A percentile compares a stretch with the other conserved stretches of the same genome.
phyloP scores from a whole-genome alignment of 228 moss, liverwort and hornwort genomes.

The Sphagnum magellanicum region DNA sequence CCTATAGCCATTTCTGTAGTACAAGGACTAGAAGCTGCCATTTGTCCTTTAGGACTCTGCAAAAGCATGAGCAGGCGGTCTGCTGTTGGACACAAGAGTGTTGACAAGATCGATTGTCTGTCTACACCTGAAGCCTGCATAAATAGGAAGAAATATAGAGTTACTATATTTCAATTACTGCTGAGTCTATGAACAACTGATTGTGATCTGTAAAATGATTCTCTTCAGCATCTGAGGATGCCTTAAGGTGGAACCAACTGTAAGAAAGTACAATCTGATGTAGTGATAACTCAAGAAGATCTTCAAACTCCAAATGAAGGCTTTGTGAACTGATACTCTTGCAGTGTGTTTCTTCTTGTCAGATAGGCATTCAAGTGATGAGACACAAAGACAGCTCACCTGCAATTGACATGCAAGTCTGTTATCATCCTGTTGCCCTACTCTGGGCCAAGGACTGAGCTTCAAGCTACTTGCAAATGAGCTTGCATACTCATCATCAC shows the following conservation, averaged over 20 bases:
- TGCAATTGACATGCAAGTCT: slow-evolving; percentile 57
- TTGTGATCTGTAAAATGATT: no score
- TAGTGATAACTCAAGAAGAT: background rate
- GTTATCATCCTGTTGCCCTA: slow-evolving; percentile 33
- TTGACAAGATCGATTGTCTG: slow-evolving; percentile 59
- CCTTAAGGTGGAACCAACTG: background rate
- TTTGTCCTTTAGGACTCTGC: slow-evolving; percentile 70
- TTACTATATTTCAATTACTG: no score
- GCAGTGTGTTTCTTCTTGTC: background rate
- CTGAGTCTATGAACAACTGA: no score
- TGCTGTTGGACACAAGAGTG: slow-evolving; percentile 45
- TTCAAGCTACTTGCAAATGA: slow-evolving; percentile 37
- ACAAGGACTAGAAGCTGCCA: slow-evolving; percentile 42
- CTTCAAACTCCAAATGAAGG: background rate
- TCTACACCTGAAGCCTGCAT: slow-evolving; percentile 44
- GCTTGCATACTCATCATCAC: slow-evolving; percentile 39
- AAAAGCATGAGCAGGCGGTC: slow-evolving; percentile 73
- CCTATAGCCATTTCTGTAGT: no score
- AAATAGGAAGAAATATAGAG: no score
- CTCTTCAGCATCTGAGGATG: background rate
- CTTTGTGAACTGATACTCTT: background rate
- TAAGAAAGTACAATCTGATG: background rate
- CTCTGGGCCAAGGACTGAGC: slow-evolving; percentile 56
- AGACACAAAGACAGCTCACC: slow-evolving; percentile 8
- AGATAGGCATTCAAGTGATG: no score